These are phyloP conservation scores for Centaurea solstitialis DNA, from an alignment of 129 eudicot genomes.

Conservation along the genomic window DNA sequence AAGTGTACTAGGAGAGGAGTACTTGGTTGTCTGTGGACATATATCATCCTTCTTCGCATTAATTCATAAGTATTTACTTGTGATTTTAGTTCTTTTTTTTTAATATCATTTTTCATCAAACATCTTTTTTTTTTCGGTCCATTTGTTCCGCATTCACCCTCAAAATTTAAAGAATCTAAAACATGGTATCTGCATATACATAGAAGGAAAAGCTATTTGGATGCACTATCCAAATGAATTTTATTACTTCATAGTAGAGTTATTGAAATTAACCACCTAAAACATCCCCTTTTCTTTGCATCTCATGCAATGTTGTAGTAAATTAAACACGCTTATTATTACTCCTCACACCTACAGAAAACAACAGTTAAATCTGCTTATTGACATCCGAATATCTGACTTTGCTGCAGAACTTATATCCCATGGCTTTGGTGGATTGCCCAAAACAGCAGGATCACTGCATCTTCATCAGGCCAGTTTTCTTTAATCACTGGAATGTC, in stretches of 20 bases:
- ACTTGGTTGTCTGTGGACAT: background rate
- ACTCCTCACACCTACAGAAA: background rate
- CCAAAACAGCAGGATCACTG: conserved; percentile 33
- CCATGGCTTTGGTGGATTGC: conserved; percentile 7
- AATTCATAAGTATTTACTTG: background rate
- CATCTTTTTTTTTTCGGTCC: background rate
- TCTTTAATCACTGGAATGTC: conserved; percentile 46
- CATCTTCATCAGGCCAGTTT: conserved; percentile 46
- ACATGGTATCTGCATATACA: too few relatives aligned
- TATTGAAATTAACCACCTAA: background rate
- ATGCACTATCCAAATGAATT: background rate
- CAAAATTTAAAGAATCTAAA: too few relatives aligned
- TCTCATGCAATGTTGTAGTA: background rate
- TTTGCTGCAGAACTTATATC: conserved; percentile 18
- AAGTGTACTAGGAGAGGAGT: background rate
- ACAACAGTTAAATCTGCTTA: background rate
- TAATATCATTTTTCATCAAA: too few relatives aligned
- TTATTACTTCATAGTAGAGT: background rate
- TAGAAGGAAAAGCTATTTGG: background rate
- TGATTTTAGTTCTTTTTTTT: background rate
- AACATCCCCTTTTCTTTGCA: background rate
- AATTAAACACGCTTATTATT: background rate
- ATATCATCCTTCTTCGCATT: background rate
- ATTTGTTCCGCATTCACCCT: too few relatives aligned
- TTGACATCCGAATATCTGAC: background rate